Conservation (phyloP, 2,329 filamentous ascomycete genomes). For the Coniochaeta ligniaria region DNA sequence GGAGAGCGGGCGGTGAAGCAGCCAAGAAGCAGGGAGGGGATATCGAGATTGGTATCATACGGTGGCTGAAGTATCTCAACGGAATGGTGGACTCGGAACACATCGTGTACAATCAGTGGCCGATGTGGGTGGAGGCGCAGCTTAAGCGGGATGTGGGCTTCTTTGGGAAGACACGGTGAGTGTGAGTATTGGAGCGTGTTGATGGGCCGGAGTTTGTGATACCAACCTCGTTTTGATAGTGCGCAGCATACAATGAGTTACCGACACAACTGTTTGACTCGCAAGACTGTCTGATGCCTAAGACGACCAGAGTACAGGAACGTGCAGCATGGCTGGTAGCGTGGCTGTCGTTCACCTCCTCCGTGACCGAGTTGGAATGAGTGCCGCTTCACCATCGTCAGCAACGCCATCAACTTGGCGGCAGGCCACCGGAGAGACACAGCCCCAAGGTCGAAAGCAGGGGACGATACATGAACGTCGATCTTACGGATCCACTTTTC, state of each 20-base stretch:
- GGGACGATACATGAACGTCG: no score
- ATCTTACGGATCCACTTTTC: conserved; percentile 6
- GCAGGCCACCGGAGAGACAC: not conserved
- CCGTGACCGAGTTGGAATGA: not conserved
- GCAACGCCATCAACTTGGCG: not conserved
- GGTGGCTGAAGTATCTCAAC: conserved; percentile 47
- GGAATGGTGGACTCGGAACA: conserved; percentile 36
- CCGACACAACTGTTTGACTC: not conserved
- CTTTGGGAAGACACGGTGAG: conserved; percentile 30
- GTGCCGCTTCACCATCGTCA: not conserved
- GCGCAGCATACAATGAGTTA: conserved; percentile 2
- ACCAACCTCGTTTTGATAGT: conserved; percentile 6
- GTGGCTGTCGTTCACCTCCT: not conserved
- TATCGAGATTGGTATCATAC: conserved; percentile 35
- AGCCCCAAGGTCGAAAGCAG: not conserved
- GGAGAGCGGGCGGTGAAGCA: conserved; percentile 16
- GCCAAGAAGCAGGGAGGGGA: conserved; percentile 6
- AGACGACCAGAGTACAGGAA: not conserved
- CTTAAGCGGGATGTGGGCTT: conserved; percentile 35
- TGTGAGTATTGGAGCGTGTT: not conserved
- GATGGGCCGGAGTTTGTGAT: not conserved
- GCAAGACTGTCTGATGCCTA: not conserved
- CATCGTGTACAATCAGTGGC: conserved; percentile 42
- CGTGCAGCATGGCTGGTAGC: not conserved
- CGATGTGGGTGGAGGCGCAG: conserved; percentile 46